These are phyloP conservation scores for Platismatia glauca DNA, from an alignment of 495 filamentous ascomycete genomes.

Conservation along the genomic window DNA sequence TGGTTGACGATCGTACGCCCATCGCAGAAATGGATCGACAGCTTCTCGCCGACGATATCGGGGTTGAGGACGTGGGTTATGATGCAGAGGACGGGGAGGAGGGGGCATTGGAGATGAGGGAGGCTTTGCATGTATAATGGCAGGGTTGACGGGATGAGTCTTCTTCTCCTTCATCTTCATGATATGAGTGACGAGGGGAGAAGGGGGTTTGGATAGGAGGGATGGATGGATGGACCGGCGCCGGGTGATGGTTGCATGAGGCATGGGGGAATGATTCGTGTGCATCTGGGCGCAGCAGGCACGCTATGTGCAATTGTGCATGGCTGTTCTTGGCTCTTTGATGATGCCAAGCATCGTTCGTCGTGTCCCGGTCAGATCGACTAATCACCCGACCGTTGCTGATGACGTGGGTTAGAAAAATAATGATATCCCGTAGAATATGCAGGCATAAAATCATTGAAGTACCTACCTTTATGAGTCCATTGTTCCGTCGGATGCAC, in stretches of 20 bases:
- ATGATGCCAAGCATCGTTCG: background rate
- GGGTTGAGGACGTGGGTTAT: conserved; percentile 5
- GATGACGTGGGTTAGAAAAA: too few relatives aligned
- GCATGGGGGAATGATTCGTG: background rate
- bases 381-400: too few relatives aligned
- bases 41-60: conserved; percentile 12
- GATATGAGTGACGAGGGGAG: background rate
- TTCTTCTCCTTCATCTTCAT: background rate
- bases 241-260: background rate
- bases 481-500: too few relatives aligned
- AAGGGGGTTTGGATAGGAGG: background rate
- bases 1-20: conserved; percentile 24
- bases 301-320: background rate
- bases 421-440: too few relatives aligned
- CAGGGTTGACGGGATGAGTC: background rate
- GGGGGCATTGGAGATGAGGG: conserved; percentile 6
- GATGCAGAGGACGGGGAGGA: conserved; percentile 17
- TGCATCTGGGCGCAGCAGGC: conserved; percentile 1
- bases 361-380: too few relatives aligned
- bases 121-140: conserved; percentile 7
- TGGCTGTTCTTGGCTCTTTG: background rate
- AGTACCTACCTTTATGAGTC: too few relatives aligned
- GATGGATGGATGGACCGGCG: background rate
- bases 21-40: conserved; percentile 21
- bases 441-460: too few relatives aligned